Conservation (phyloP, 257 asterid species). For the Avicennia marina region DNA sequence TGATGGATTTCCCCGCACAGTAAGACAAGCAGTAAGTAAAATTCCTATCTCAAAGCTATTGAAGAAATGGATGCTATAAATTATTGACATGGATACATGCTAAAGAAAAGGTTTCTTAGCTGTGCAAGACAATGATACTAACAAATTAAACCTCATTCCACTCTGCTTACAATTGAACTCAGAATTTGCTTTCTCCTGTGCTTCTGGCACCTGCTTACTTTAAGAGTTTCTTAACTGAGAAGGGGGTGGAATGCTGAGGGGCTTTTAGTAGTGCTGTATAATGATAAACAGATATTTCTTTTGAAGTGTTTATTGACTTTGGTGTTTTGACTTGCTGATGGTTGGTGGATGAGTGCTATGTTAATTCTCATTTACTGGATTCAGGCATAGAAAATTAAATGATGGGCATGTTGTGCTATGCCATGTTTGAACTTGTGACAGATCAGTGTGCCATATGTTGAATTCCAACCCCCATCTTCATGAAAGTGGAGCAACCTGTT, state of each 20-base stretch:
- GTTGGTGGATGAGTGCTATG: not conserved
- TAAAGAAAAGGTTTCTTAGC: no score
- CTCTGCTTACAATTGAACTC: no score
- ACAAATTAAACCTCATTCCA: no score
- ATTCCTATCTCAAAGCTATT: constrained; percentile 7
- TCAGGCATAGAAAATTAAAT: not conserved
- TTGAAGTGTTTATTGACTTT: not conserved
- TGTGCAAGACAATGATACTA: no score
- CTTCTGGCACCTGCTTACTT: no score
- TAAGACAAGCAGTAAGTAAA: constrained; percentile 85
- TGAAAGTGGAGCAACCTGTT: no score
- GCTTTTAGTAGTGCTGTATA: no score
- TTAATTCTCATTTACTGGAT: not conserved
- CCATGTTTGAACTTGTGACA: not conserved
- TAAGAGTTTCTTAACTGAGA: no score
- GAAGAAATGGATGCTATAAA: not conserved
- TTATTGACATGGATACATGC: not conserved
- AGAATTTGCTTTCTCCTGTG: no score
- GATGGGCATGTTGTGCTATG: not conserved
- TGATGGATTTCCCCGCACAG: constrained; percentile 94
- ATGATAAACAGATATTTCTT: not conserved
- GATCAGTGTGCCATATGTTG: constrained; percentile 1
- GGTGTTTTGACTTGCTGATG: not conserved
- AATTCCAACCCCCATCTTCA: no score
- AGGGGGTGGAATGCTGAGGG: no score